These are phyloP conservation scores for Moesziomyces globuligerus DNA, from an alignment of 1,284 basidiomycete species.

Conservation along the genomic window DNA sequence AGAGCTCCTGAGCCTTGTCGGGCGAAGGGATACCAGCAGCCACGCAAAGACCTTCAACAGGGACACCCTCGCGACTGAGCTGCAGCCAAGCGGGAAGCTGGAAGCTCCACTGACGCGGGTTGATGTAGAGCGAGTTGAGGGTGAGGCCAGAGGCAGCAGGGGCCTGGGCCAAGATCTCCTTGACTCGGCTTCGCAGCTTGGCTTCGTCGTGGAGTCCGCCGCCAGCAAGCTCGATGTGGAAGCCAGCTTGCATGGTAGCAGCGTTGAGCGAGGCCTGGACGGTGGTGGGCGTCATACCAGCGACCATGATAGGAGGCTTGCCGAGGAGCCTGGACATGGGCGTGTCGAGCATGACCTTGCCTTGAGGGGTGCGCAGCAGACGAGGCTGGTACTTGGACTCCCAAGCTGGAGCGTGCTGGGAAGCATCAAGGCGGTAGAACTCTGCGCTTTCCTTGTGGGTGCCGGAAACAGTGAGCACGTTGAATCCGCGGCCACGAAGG, in stretches of 20 bases:
- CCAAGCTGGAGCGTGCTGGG: slow-evolving; percentile 80
- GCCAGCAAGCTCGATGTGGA: slow-evolving; percentile 94
- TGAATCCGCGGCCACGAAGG: slow-evolving; percentile 90
- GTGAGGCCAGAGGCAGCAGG: slow-evolving; percentile 74
- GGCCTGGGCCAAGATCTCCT: slow-evolving; percentile 47
- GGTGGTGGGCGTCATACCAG: slow-evolving; percentile 78
- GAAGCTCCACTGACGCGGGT: slow-evolving; percentile 92
- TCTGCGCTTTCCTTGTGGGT: slow-evolving; percentile 53
- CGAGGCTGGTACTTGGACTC: slow-evolving; percentile 83
- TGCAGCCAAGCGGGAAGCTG: slow-evolving; percentile 97
- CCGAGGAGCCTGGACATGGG: slow-evolving; percentile 93
- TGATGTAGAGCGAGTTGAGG: slow-evolving; percentile 96
- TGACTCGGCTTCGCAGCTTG: slow-evolving; percentile 85
- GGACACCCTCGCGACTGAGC: slow-evolving; percentile 92
- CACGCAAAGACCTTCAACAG: slow-evolving; percentile 96
- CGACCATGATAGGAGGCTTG: slow-evolving; percentile 97
- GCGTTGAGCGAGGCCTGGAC: slow-evolving; percentile 61
- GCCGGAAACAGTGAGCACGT: slow-evolving; percentile 70
- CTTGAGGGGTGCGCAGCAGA: slow-evolving; percentile 78
- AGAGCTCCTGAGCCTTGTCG: slow-evolving; percentile 93
- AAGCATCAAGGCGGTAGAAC: slow-evolving; percentile 77
- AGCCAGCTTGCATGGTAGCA: slow-evolving; percentile 90
- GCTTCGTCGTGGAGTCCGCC: slow-evolving; percentile 94
- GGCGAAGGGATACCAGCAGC: slow-evolving; percentile 93
- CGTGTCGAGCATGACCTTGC: slow-evolving; percentile 78